These are phyloP conservation scores for Aquilaria malaccensis DNA, from an alignment of 345 rosid genomes.

Conservation along the genomic window DNA sequence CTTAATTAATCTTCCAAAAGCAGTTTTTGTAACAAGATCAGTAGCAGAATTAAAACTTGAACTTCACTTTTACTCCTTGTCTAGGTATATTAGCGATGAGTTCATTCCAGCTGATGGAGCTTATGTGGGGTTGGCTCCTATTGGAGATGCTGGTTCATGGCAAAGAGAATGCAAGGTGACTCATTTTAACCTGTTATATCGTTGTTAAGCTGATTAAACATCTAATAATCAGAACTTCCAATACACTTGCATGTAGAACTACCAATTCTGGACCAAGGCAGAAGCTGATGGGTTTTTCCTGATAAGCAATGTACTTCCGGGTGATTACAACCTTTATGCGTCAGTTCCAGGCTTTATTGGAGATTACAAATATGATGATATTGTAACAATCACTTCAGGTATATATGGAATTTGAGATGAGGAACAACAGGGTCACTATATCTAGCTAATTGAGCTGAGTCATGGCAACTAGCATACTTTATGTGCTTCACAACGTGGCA, in stretches of 20 bases:
- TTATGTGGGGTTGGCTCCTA: conserved; percentile 55
- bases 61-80: not conserved
- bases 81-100: conserved; percentile 30
- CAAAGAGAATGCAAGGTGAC: conserved; percentile 58
- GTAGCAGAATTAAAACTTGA: not conserved
- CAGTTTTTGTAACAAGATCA: not conserved
- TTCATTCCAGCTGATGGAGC: conserved; percentile 37
- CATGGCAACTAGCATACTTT: too few relatives aligned
- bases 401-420: not conserved
- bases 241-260: conserved; percentile 27
- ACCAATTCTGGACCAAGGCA: conserved; percentile 80
- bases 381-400: conserved; percentile 52
- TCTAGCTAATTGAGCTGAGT: too few relatives aligned
- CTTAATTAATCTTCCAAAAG: too few relatives aligned
- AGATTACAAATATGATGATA: conserved; percentile 46
- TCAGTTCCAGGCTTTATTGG: conserved; percentile 87
- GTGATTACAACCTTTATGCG: conserved; percentile 62
- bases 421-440: too few relatives aligned
- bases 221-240: too few relatives aligned
- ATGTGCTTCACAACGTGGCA: not conserved
- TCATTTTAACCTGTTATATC: not conserved
- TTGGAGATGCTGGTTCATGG: conserved; percentile 62
- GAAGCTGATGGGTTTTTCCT: conserved; percentile 54
- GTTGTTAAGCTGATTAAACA: not conserved
- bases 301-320: conserved; percentile 36